These are phyloP conservation scores for Talaromyces adpressus DNA, from an alignment of 495 filamentous ascomycete genomes.

Conservation along the genomic window DNA sequence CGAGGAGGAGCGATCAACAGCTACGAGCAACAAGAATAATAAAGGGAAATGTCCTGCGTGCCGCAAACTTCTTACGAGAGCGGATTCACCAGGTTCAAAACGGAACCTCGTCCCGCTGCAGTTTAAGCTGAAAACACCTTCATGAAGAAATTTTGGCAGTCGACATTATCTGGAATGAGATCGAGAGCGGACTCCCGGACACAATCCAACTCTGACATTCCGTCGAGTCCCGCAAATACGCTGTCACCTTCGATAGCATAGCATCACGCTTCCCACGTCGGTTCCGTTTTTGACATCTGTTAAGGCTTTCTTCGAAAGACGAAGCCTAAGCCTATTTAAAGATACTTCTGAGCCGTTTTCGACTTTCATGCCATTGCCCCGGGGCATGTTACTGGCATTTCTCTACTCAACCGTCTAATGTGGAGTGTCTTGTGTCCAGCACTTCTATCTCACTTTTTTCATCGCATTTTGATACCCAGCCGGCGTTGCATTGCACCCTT, in stretches of 20 bases:
- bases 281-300: neutral
- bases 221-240: neutral
- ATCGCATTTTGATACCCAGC: neutral
- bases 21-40: conserved; percentile 17
- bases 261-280: neutral
- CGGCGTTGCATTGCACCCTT: neutral
- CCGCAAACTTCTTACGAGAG: conserved; percentile 28
- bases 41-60: conserved; percentile 41
- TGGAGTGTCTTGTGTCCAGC: neutral
- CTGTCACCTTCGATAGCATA: neutral
- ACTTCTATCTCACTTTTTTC: neutral
- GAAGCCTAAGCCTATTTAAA: neutral
- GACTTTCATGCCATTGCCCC: neutral
- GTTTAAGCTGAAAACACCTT: conserved; percentile 43
- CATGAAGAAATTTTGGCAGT: neutral
- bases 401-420: neutral
- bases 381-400: neutral
- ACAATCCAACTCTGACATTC: neutral
- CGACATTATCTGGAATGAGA: neutral
- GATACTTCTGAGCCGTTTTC: neutral
- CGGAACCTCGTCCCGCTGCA: conserved; percentile 46
- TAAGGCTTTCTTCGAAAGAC: neutral
- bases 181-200: neutral
- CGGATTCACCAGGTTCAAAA: conserved; percentile 25
- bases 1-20: conserved; percentile 36